phyloP scores from a whole-genome alignment of 805 yeast genomes.

The Candida morakotiae region DNA sequence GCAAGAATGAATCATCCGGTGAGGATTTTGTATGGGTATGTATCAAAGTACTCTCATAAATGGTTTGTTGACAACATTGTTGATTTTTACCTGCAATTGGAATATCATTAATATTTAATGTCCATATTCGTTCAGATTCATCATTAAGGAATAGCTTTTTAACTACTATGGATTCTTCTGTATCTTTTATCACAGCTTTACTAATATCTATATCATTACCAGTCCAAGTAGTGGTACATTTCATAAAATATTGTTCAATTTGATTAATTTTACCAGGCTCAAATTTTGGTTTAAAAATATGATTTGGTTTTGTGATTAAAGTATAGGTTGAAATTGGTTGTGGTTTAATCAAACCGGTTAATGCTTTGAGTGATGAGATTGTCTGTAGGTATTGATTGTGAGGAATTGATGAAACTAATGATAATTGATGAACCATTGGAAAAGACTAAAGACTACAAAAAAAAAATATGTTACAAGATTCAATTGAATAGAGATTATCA shows the following conservation, averaged over 20 bases:
- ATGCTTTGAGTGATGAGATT: slow-evolving; percentile 45
- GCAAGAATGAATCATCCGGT: slow-evolving; percentile 33
- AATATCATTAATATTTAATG: slow-evolving; percentile 62
- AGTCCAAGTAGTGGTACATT: slow-evolving; percentile 47
- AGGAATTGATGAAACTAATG: slow-evolving; percentile 43
- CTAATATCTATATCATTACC: slow-evolving; percentile 26
- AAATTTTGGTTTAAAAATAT: slow-evolving; percentile 49
- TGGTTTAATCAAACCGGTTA: slow-evolving; percentile 47
- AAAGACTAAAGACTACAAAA: neutral
- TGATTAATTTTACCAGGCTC: slow-evolving; percentile 56
- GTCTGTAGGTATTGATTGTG: slow-evolving; percentile 39
- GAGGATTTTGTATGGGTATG: slow-evolving; percentile 38
- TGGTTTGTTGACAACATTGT: slow-evolving; percentile 57
- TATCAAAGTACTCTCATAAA: slow-evolving; percentile 56
- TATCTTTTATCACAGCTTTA: slow-evolving; percentile 19
- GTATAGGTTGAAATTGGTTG: slow-evolving; percentile 46
- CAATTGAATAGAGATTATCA: too few species aligned
- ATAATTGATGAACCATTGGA: slow-evolving; percentile 54
- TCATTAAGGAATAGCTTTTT: slow-evolving; percentile 22
- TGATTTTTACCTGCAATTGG: slow-evolving; percentile 71
- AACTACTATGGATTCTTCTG: slow-evolving; percentile 9
- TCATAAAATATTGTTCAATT: slow-evolving; percentile 51
- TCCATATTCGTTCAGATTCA: slow-evolving; percentile 43
- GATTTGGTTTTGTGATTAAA: slow-evolving; percentile 45
- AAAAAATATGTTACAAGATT: neutral